phyloP scores from a whole-genome alignment of 768 basidiomycete genomes.

The Ramaria sp. region DNA sequence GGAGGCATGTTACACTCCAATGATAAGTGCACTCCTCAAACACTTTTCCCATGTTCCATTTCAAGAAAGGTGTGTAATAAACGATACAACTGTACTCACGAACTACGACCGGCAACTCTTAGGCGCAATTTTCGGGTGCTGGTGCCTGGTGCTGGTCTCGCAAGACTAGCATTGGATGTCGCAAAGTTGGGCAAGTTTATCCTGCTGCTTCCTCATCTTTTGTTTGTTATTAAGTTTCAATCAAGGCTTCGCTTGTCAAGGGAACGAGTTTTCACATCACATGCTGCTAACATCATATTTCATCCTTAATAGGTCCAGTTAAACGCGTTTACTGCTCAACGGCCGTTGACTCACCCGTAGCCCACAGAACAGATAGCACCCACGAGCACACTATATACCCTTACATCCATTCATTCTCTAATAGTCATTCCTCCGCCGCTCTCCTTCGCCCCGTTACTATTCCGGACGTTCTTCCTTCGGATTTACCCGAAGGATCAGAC shows the following conservation, averaged over 20 bases:
- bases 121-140: conserved; percentile 59
- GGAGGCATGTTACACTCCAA: conserved; percentile 69
- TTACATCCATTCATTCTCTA: conserved; percentile 89
- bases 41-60: conserved; percentile 48
- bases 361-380: conserved; percentile 49
- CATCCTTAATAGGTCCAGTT: conserved; percentile 68
- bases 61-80: conserved; percentile 38
- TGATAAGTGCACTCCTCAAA: conserved; percentile 59
- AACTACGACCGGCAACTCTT: background rate
- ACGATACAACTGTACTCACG: background rate
- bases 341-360: background rate
- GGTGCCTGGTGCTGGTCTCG: conserved; percentile 85
- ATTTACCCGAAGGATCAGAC: conserved; percentile 48
- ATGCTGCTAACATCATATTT: conserved; percentile 88
- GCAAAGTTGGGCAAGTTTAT: conserved; percentile 57
- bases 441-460: conserved; percentile 61
- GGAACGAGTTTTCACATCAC: conserved; percentile 92
- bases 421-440: conserved; percentile 44
- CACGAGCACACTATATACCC: conserved; percentile 72
- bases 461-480: conserved; percentile 76
- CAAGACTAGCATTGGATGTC: conserved; percentile 80
- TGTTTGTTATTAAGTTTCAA: background rate
- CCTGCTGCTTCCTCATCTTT: background rate
- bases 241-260: conserved; percentile 81
- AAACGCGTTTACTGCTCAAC: background rate